phyloP scores from a whole-genome alignment of 2,329 filamentous ascomycete genomes.

The Harringtonia aguacate region DNA sequence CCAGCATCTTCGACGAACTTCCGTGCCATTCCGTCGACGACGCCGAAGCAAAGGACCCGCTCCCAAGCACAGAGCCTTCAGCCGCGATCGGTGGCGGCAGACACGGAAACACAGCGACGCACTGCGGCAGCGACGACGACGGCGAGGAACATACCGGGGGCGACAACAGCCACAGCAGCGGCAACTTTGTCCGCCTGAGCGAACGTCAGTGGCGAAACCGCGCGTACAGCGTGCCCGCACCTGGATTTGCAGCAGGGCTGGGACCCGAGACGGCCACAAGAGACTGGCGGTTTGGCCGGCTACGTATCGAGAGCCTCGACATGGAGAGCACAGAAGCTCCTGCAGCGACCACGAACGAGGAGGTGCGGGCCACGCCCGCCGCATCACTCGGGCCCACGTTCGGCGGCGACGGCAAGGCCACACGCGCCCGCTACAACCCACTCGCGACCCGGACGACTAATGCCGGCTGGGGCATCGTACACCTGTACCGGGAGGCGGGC shows the following conservation, averaged over 20 bases:
- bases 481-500: conserved; percentile 74
- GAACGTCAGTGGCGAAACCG: too few relatives aligned
- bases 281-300: conserved; percentile 75
- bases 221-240: conserved; percentile 3
- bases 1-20: conserved; percentile 44
- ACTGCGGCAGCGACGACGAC: conserved; percentile 14
- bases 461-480: conserved; percentile 84
- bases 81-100: not conserved
- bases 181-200: not conserved
- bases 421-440: conserved; percentile 70
- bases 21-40: conserved; percentile 33
- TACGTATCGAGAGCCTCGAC: conserved; percentile 74
- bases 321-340: conserved; percentile 30
- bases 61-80: too few relatives aligned
- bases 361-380: conserved; percentile 16
- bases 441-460: conserved; percentile 64
- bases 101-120: conserved; percentile 2
- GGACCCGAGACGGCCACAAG: conserved; percentile 36
- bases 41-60: not conserved
- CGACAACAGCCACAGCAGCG: not conserved
- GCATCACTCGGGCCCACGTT: conserved; percentile 40
- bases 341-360: conserved; percentile 8
- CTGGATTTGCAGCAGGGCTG: conserved; percentile 25
- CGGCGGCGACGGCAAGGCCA: conserved; percentile 57
- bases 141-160: too few relatives aligned